Conservation (phyloP, 768 basidiomycete species). For the Boletus rufocinnamomeus region DNA sequence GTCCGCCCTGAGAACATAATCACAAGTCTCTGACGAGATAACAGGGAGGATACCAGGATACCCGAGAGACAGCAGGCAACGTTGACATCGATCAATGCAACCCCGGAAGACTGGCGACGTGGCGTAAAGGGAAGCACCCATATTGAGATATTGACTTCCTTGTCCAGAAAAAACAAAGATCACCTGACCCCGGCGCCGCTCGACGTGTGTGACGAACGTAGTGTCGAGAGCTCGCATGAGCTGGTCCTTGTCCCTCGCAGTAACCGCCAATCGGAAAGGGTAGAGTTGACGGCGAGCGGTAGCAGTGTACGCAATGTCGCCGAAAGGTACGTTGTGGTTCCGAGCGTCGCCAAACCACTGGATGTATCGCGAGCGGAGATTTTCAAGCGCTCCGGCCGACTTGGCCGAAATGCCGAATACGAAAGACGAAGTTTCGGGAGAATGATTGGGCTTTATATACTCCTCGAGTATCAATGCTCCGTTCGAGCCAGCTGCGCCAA, state of each 20-base stretch:
- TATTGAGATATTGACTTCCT: conserved; percentile 65
- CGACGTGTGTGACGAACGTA: conserved; percentile 36
- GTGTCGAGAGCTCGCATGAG: conserved; percentile 46
- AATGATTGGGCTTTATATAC: conserved; percentile 23
- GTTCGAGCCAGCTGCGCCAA: conserved; percentile 76
- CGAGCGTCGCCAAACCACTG: conserved; percentile 44
- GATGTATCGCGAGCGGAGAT: conserved; percentile 49
- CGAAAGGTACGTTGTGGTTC: conserved; percentile 31
- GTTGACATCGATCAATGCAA: conserved; percentile 61
- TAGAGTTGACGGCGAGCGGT: conserved; percentile 66
- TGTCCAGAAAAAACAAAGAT: conserved; percentile 78
- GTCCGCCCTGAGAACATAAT: conserved; percentile 22
- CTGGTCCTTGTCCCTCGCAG: conserved; percentile 45
- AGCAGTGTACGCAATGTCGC: conserved; percentile 65
- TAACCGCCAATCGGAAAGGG: conserved; percentile 51
- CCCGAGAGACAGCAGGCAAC: conserved; percentile 47
- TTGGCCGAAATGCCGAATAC: conserved; percentile 68
- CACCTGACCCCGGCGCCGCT: conserved; percentile 35
- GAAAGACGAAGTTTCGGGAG: conserved; percentile 25
- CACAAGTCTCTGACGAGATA: conserved; percentile 34
- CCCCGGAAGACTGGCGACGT: conserved; percentile 48
- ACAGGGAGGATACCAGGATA: conserved; percentile 52
- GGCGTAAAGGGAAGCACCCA: conserved; percentile 60
- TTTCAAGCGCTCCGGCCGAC: conserved; percentile 46
- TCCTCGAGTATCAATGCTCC: conserved; percentile 64